Evolutionary conservation across 192 early-diverging fungal genomes (phyloP), one percentile per base, ranked within the genome.

Genomic region (Gaertneriomyces sp.): DNA sequence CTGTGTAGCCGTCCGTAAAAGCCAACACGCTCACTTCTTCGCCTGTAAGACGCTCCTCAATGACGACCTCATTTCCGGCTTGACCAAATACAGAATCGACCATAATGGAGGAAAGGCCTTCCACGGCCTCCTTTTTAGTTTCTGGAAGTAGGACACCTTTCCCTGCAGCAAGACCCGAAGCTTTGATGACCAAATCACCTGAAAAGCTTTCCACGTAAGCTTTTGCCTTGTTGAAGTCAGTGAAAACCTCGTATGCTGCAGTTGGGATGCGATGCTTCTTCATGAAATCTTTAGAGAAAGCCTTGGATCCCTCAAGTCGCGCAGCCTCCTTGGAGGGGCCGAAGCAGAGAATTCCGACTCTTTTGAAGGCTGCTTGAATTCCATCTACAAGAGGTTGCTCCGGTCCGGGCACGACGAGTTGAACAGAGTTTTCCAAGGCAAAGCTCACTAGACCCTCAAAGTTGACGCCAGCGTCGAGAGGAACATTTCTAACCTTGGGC

Each of bases 231-330:
- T 84, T 83, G 66, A 80, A 91, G 74, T 90, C 81, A 7, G 91
- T 91, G 71, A 97, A 97, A 69, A 83, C 58, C 71, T 85, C 75
- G 81, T 95, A 98, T 17, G 84, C 86, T 5, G 97, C 97, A 1
- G 97, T 99, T 5, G 97, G 95, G 74, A 99, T 98, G 57, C 81
- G 73, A 81, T 99, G 93, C 73, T 88, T 88, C 77, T 87, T 82
- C 97, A 99, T 99, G 71, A 99, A 99, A 73, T 98, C 90, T 77
- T 98, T 99, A 68, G 93, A 90, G 75, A 97, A 99, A 12, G 94
- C 90, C 83, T 99, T 99, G 55, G 97, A 99, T 4, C 94, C 94
- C 77, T 99, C 97, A 76, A 99, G 89, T 17, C 75, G 78, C 52
- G 97, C 92, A 10, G 97, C 97, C 60, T 85, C 85, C 45, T 76